Conservation (phyloP, 179 eudicot genomes). For the Silene vulgaris region DNA sequence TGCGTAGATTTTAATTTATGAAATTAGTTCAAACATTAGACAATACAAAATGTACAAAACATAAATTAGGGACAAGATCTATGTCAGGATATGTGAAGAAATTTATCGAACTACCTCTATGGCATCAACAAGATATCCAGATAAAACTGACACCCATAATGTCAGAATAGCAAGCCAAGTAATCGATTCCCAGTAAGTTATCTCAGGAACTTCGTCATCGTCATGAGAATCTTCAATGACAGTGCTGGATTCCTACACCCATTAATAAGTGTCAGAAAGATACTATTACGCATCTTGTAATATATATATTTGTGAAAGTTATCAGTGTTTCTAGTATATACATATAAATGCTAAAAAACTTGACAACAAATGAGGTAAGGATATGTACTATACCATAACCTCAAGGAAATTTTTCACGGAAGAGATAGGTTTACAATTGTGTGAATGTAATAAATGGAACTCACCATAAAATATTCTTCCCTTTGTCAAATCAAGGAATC, state of each 20-base stretch:
- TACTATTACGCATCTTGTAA: conserved; percentile 1
- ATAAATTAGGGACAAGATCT: not conserved
- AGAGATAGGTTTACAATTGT: not conserved
- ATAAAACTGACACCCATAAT: conserved; percentile 77
- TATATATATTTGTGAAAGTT: not conserved
- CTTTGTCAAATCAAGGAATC: not conserved
- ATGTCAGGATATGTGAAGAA: not conserved
- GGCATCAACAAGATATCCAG: conserved; percentile 90
- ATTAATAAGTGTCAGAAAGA: conserved; percentile 13
- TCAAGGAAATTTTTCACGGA: not conserved
- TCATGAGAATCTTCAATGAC: conserved; percentile 33
- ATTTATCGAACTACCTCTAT: conserved; percentile 48
- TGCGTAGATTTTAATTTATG: no score
- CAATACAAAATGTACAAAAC: not conserved
- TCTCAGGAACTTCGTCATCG: conserved; percentile 73
- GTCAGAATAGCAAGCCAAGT: conserved; percentile 82
- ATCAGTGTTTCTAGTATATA: not conserved
- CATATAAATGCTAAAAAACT: not conserved
- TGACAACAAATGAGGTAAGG: not conserved
- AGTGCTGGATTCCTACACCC: conserved; percentile 43
- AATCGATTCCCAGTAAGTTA: conserved; percentile 67
- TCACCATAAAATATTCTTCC: not conserved
- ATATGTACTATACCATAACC: not conserved
- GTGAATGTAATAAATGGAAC: not conserved
- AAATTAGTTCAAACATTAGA: no score